These are phyloP conservation scores for Agaricus blazei DNA, from an alignment of 768 basidiomycete species.

Conservation along the genomic window DNA sequence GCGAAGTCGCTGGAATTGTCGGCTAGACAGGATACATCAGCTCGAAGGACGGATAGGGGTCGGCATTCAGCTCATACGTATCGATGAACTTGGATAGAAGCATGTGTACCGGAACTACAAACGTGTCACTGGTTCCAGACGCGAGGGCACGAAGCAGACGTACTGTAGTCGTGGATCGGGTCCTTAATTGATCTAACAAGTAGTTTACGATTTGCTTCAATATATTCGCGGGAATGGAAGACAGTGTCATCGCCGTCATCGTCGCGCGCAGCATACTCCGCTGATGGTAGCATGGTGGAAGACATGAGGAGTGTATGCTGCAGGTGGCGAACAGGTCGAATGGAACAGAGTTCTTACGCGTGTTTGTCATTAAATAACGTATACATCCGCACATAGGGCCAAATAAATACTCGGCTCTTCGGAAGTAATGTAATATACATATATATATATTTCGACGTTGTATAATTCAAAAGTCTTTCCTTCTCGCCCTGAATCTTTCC, in stretches of 20 bases:
- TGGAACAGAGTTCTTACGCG: neutral
- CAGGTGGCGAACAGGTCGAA: conserved; percentile 1
- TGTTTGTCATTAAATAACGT: neutral
- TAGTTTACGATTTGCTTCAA: neutral
- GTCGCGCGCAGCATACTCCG: neutral
- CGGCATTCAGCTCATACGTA: conserved; percentile 42
- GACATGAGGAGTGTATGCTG: neutral
- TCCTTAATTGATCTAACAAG: conserved; percentile 13
- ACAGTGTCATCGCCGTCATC: neutral
- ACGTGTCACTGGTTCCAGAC: neutral
- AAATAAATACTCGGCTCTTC: no score
- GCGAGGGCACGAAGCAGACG: neutral
- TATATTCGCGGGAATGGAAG: neutral
- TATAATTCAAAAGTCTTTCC: no score
- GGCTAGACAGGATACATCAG: conserved; percentile 30
- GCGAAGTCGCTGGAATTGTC: conserved; percentile 74
- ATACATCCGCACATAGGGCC: no score
- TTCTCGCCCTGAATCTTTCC: no score
- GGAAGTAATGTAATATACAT: no score
- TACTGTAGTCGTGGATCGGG: conserved; percentile 14
- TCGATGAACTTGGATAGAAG: conserved; percentile 50
- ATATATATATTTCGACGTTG: no score
- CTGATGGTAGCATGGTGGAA: neutral
- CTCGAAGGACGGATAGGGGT: neutral
- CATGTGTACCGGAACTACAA: conserved; percentile 31